Evolutionary conservation across 2,329 filamentous ascomycete genomes (phyloP).

Genomic region (Mariannaea elegans): DNA sequence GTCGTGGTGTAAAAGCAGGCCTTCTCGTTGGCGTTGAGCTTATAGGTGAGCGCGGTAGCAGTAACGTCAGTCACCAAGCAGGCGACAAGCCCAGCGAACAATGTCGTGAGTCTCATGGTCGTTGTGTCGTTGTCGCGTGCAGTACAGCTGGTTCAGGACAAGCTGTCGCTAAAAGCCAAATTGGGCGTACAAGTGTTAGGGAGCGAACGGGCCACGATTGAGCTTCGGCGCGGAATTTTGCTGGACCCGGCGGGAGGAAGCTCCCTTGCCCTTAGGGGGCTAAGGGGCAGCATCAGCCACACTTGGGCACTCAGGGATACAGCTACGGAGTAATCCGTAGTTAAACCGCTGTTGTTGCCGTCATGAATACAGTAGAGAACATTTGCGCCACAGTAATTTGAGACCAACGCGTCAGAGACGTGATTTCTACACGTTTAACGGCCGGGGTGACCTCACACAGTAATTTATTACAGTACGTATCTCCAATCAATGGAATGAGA

Average conservation of each 20-base stretch:
- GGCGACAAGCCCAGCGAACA: conserved; percentile 76
- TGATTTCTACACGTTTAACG: conserved; percentile 4
- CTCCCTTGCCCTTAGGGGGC: conserved; percentile 14
- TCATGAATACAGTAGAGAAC: too few relatives aligned
- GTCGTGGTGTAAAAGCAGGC: conserved; percentile 93
- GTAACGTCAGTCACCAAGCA: conserved; percentile 75
- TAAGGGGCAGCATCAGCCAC: conserved; percentile 29
- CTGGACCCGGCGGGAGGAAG: conserved; percentile 29
- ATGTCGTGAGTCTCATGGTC: conserved; percentile 71
- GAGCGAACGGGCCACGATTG: conserved; percentile 41
- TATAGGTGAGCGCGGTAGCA: conserved; percentile 94
- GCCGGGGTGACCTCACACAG: conserved; percentile 23
- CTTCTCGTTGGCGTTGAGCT: conserved; percentile 88
- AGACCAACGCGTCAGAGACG: conserved; percentile 16
- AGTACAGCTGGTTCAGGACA: conserved; percentile 39
- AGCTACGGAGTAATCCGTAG: too few relatives aligned
- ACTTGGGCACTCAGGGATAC: not conserved
- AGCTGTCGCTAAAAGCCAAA: conserved; percentile 40
- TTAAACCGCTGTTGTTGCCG: too few relatives aligned
- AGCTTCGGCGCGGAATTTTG: conserved; percentile 42
- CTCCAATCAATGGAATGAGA: conserved; percentile 11
- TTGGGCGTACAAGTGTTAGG: conserved; percentile 28
- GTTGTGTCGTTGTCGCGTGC: conserved; percentile 42
- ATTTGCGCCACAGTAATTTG: conserved; percentile 17
- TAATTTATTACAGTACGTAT: conserved; percentile 7